A percentile compares a stretch with the other conserved stretches of the same genome.
phyloP scores from a whole-genome alignment of 805 yeast species.

The Kodamaea neixiangensis region DNA sequence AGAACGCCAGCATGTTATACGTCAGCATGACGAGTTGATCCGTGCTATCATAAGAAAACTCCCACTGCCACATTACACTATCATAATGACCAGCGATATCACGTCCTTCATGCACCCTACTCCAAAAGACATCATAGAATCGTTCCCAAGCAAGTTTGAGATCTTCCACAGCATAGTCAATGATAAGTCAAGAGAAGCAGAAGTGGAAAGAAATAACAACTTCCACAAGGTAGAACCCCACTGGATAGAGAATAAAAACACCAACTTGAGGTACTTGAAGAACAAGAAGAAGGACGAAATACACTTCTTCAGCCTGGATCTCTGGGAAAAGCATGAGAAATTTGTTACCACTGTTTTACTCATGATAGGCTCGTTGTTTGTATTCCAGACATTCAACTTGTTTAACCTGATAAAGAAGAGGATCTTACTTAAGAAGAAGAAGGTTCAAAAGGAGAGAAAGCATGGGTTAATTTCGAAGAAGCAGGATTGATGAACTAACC shows the following conservation, averaged over 20 bases:
- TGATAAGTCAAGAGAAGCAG: slow-evolving; percentile 51
- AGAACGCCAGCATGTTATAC: slow-evolving; percentile 30
- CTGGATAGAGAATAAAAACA: slow-evolving; percentile 27
- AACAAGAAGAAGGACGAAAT: slow-evolving; percentile 37
- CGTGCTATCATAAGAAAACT: slow-evolving; percentile 60
- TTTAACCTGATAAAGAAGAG: slow-evolving; percentile 4
- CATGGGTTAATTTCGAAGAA: slow-evolving; percentile 7
- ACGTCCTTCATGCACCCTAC: slow-evolving; percentile 30
- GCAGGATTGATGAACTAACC: not conserved
- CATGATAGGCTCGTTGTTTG: slow-evolving; percentile 22
- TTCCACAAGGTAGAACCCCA: slow-evolving; percentile 29
- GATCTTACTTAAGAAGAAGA: not conserved
- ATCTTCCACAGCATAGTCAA: slow-evolving; percentile 60
- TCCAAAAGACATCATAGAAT: slow-evolving; percentile 29
- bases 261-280: slow-evolving; percentile 31
- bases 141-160: slow-evolving; percentile 35
- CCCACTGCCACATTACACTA: slow-evolving; percentile 72
- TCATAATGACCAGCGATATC: slow-evolving; percentile 51
- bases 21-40: slow-evolving; percentile 47
- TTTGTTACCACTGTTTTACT: slow-evolving; percentile 41
- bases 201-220: slow-evolving; percentile 56
- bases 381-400: slow-evolving; percentile 15
- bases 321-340: slow-evolving; percentile 53
- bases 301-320: slow-evolving; percentile 44
- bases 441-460: not conserved